phyloP scores from a whole-genome alignment of 129 eudicot species.

The Flaveria sonorensis region DNA sequence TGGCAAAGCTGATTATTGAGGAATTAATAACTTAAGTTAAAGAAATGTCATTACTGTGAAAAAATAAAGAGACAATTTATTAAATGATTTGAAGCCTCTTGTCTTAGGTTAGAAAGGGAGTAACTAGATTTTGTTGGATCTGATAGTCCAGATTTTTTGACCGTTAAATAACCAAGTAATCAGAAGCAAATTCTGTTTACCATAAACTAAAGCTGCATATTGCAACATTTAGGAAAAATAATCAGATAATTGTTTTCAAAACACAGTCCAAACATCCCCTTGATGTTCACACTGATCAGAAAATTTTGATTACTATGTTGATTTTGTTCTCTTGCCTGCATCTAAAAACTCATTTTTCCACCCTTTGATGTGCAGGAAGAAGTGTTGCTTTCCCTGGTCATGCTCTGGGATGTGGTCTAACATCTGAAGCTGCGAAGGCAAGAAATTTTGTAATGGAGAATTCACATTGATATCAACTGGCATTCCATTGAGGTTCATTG shows the following conservation, averaged over 20 bases:
- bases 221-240: background rate
- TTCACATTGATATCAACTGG: slow-evolving; percentile 48
- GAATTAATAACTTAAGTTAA: background rate
- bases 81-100: background rate
- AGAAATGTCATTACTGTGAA: background rate
- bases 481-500: slow-evolving; percentile 46
- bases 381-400: slow-evolving; percentile 99
- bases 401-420: slow-evolving; percentile 90
- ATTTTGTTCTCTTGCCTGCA: background rate
- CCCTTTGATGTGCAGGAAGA: slow-evolving; percentile 55
- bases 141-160: background rate
- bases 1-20: no score
- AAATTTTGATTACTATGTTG: background rate
- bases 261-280: background rate
- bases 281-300: background rate
- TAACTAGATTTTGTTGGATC: background rate
- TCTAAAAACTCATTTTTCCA: background rate
- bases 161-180: background rate
- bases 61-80: background rate
- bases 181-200: background rate
- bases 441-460: slow-evolving; percentile 54
- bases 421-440: slow-evolving; percentile 93
- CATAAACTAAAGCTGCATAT: background rate
- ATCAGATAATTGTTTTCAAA: background rate
- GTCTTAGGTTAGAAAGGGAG: background rate